Conservation (phyloP, 805 yeast species). For the Nakazawaea peltata region DNA sequence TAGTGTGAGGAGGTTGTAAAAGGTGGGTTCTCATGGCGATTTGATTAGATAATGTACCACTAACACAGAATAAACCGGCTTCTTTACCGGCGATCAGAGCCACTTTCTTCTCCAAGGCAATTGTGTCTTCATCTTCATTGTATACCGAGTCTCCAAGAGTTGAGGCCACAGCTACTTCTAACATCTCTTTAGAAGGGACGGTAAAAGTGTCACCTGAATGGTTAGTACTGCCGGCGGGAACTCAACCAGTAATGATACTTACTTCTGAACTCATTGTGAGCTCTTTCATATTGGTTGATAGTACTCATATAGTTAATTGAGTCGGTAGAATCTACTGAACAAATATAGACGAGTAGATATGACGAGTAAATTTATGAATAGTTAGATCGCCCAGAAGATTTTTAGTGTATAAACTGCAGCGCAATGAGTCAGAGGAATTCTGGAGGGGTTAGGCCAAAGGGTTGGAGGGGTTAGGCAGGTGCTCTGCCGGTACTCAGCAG, state of each 20-base stretch:
- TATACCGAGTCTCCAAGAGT: slow-evolving; percentile 87
- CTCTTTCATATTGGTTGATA: slow-evolving; percentile 6
- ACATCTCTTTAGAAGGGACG: slow-evolving; percentile 71
- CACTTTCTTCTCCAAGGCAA: slow-evolving; percentile 53
- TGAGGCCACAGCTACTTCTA: slow-evolving; percentile 46
- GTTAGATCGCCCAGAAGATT: too few relatives aligned
- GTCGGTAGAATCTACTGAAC: too few relatives aligned
- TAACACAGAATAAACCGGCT: slow-evolving; percentile 73
- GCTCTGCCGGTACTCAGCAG: too few relatives aligned
- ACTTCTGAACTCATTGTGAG: slow-evolving; percentile 48
- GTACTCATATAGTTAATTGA: too few relatives aligned
- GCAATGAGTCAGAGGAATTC: too few relatives aligned
- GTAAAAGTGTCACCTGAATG: slow-evolving; percentile 67
- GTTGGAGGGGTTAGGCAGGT: too few relatives aligned
- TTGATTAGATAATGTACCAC: slow-evolving; percentile 90
- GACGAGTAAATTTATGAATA: too few relatives aligned
- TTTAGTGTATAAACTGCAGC: too few relatives aligned
- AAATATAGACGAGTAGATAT: too few relatives aligned
- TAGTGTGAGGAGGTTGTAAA: slow-evolving; percentile 76
- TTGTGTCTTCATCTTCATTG: slow-evolving; percentile 69
- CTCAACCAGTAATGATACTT: not conserved
- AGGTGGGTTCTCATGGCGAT: slow-evolving; percentile 71
- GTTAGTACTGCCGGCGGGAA: too few relatives aligned
- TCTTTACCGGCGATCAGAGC: slow-evolving; percentile 69
- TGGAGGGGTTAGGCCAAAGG: too few relatives aligned